Percentiles rank a stretch among this genome's conserved stretches.
These are phyloP conservation scores for Rhododendron henanense DNA, from an alignment of 148 eudicot species.

Conservation along the genomic window DNA sequence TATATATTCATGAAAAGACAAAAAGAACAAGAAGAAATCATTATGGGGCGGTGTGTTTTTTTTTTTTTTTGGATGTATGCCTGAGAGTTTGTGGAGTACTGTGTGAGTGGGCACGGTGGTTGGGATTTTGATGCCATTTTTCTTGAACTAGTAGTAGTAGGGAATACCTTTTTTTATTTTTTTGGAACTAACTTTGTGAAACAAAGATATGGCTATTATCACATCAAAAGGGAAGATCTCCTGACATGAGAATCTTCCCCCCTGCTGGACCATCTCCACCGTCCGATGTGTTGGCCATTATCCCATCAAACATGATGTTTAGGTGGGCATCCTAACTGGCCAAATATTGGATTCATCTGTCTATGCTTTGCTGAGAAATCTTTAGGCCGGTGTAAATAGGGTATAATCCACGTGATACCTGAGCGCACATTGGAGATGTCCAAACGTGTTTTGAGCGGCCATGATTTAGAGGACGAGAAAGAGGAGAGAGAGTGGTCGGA, in stretches of 20 bases:
- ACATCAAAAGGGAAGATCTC: constrained; percentile 26
- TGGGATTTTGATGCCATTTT: constrained; percentile 10
- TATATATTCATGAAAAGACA: not conserved
- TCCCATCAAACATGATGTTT: not conserved
- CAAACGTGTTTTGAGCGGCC: too few species aligned
- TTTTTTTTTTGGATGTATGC: not conserved
- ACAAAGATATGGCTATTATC: constrained; percentile 15
- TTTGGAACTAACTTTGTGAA: not conserved
- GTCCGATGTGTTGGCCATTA: constrained; percentile 15
- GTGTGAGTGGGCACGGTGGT: not conserved
- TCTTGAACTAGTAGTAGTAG: not conserved
- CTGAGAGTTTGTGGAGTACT: not conserved
- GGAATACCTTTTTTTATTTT: too few species aligned
- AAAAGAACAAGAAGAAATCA: not conserved
- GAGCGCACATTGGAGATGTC: too few species aligned
- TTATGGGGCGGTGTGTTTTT: not conserved
- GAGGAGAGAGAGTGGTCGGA: too few species aligned
- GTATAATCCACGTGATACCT: too few species aligned
- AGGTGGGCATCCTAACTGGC: not conserved
- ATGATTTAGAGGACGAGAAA: too few species aligned
- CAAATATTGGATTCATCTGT: not conserved
- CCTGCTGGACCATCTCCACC: constrained; percentile 32
- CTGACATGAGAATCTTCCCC: constrained; percentile 59
- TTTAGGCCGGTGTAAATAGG: too few species aligned
- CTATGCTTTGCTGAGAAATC: too few species aligned